Evolutionary conservation across 306 rosid genomes (phyloP).

Genomic region (Quercus robur): DNA sequence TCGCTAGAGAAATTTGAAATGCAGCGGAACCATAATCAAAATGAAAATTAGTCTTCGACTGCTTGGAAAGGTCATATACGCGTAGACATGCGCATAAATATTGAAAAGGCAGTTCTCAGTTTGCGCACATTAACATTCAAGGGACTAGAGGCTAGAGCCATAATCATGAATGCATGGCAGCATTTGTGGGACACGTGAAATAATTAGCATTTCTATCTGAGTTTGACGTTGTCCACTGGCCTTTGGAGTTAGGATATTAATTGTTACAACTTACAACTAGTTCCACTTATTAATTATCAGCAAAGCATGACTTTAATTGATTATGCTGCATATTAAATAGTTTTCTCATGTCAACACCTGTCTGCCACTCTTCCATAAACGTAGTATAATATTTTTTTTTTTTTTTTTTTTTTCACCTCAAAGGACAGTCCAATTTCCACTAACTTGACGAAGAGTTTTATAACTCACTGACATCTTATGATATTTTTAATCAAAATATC

Average conservation of each 20-base stretch:
- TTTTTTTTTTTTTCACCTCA: too few species aligned
- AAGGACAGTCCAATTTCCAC: too few species aligned
- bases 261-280: background rate
- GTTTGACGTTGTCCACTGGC: background rate
- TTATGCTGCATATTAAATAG: too few species aligned
- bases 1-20: too few species aligned
- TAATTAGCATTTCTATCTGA: background rate
- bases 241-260: background rate
- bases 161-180: background rate
- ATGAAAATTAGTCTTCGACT: background rate
- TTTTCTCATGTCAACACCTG: too few species aligned
- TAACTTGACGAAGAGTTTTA: too few species aligned
- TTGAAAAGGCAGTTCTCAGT: background rate
- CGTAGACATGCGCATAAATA: background rate
- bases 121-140: background rate
- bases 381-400: too few species aligned
- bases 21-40: too few species aligned
- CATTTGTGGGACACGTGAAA: background rate
- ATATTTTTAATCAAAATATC: too few species aligned
- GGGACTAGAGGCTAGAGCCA: background rate
- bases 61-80: background rate
- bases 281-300: background rate
- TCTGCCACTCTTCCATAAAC: too few species aligned
- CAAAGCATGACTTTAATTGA: too few species aligned
- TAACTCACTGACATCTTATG: rapidly evolving